phyloP scores from a whole-genome alignment of 306 rosid species.

The Herpetospermum pedunculosum region DNA sequence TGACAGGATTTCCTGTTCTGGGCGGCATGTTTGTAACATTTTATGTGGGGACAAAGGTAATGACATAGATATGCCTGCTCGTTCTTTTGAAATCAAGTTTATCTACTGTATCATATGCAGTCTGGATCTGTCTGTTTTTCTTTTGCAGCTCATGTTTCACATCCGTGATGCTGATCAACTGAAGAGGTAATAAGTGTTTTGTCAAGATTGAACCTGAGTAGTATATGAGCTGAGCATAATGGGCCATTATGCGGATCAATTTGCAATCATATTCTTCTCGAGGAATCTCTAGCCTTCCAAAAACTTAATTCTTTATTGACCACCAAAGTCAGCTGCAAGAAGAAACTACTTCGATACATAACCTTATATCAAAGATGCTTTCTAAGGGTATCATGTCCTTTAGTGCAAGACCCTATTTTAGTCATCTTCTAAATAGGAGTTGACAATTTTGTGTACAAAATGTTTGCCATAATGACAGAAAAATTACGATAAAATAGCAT shows the following conservation, averaged over 20 bases:
- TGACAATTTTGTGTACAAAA: too few relatives aligned
- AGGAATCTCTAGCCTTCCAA: neutral
- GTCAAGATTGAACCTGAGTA: too few relatives aligned
- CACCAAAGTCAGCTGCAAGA: too few relatives aligned
- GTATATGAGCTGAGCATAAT: too few relatives aligned
- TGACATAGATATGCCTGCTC: neutral
- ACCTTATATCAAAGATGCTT: too few relatives aligned
- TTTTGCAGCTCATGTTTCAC: slow-evolving; percentile 72
- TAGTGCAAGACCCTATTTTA: too few relatives aligned
- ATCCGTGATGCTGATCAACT: slow-evolving; percentile 57
- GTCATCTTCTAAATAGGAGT: too few relatives aligned
- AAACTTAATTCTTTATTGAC: neutral
- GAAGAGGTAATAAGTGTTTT: slow-evolving; percentile 11
- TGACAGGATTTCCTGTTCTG: slow-evolving; percentile 71
- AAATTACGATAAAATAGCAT: too few relatives aligned
- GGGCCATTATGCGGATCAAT: neutral
- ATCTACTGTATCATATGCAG: neutral
- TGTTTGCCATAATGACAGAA: too few relatives aligned
- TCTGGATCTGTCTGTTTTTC: neutral
- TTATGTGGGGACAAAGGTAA: slow-evolving; percentile 84
- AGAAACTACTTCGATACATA: too few relatives aligned
- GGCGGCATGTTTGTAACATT: slow-evolving; percentile 72
- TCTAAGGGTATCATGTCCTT: too few relatives aligned
- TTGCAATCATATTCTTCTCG: neutral
- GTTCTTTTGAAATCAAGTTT: neutral